Percentiles rank a stretch among this genome's conserved stretches.
Conservation (phyloP, 768 basidiomycete genomes). For the Hysterangium stoloniferum region DNA sequence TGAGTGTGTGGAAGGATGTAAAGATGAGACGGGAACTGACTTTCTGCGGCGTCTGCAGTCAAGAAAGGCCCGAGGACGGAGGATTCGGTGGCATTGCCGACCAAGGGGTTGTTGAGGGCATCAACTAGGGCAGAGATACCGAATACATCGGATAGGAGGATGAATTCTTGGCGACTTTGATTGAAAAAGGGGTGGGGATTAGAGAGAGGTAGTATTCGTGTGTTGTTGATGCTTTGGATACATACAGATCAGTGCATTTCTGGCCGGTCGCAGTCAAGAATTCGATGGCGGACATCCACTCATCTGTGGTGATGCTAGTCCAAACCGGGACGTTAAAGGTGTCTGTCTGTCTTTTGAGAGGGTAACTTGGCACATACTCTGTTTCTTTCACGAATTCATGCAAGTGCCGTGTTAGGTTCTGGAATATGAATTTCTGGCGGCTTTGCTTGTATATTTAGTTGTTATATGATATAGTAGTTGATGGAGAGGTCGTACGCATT, state of each 20-base stretch:
- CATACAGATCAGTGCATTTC: slow-evolving; percentile 51
- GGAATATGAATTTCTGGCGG: slow-evolving; percentile 40
- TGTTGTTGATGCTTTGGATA: background rate
- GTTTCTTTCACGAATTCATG: slow-evolving; percentile 73
- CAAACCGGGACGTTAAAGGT: background rate
- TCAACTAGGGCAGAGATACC: slow-evolving; percentile 78
- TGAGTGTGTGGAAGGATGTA: background rate
- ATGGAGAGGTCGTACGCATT: slow-evolving; percentile 30
- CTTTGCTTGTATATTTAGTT: slow-evolving; percentile 20
- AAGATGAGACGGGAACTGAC: slow-evolving; percentile 31
- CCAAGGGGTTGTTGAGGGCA: slow-evolving; percentile 58
- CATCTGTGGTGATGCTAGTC: slow-evolving; percentile 63
- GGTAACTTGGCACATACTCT: slow-evolving; percentile 39
- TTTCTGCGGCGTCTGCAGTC: slow-evolving; percentile 65
- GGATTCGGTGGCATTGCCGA: slow-evolving; percentile 57
- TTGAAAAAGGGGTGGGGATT: slow-evolving; percentile 14
- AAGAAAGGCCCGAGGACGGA: slow-evolving; percentile 80
- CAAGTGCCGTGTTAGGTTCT: slow-evolving; percentile 53
- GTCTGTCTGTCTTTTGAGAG: background rate
- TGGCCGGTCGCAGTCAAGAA: slow-evolving; percentile 74
- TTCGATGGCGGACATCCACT: slow-evolving; percentile 76
- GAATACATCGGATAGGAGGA: slow-evolving; percentile 76
- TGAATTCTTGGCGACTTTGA: slow-evolving; percentile 51
- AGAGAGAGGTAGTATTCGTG: too few relatives aligned
- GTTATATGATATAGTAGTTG: background rate